These are phyloP conservation scores for Phytophthora sp. DNA, from an alignment of 352 stramenopile species.

Conservation along the genomic window DNA sequence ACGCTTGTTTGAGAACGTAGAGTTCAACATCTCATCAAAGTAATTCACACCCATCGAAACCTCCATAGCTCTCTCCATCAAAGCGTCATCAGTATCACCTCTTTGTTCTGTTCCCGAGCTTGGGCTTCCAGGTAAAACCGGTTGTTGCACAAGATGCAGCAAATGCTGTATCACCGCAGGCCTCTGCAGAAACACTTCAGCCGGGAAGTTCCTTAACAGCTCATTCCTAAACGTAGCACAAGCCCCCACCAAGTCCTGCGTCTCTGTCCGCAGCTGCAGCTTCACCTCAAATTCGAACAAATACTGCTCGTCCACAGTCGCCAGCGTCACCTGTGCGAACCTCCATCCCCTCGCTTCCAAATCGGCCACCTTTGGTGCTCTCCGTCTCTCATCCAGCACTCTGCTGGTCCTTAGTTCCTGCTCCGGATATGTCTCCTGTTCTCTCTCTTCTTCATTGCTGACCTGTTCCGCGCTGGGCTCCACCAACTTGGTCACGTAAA, in stretches of 20 bases:
- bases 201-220: conserved; percentile 70
- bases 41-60: conserved; percentile 68
- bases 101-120: not conserved
- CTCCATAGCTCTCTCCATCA: conserved; percentile 34
- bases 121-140: conserved; percentile 43
- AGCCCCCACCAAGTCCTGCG: conserved; percentile 54
- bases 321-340: conserved; percentile 59
- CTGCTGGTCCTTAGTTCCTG: not conserved
- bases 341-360: conserved; percentile 58
- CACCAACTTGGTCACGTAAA: conserved; percentile 39
- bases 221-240: conserved; percentile 58
- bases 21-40: conserved; percentile 60
- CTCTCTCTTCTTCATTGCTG: not conserved
- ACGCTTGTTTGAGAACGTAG: conserved; percentile 56
- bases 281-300: conserved; percentile 87
- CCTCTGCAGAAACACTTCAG: conserved; percentile 72
- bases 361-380: conserved; percentile 14
- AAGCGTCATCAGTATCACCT: not conserved
- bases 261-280: conserved; percentile 51
- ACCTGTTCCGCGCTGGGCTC: not conserved
- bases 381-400: conserved; percentile 1
- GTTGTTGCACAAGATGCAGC: conserved; percentile 68
- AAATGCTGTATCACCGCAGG: conserved; percentile 64
- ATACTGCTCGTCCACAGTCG: conserved; percentile 66
- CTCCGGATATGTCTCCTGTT: not conserved